Evolutionary conservation across 208 protist genomes (phyloP), one percentile per base, ranked within the genome.

Genomic region (Crithidia bombi): DNA sequence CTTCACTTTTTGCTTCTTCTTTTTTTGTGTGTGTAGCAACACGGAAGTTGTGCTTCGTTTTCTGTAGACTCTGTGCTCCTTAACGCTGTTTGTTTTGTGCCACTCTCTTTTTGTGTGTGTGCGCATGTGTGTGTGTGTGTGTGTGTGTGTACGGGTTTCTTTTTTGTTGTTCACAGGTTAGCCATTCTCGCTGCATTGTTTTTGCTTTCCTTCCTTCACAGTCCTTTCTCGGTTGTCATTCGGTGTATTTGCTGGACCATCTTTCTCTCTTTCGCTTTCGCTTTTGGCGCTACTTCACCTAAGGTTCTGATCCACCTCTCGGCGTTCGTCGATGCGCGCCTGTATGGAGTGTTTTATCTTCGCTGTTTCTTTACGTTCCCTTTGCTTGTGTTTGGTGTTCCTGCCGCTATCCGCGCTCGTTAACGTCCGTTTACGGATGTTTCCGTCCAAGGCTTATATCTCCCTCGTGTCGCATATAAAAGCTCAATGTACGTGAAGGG

Each of bases 361-460:
- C 32, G 6, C 19, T 32, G 38, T 59, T 30, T 59, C n/a, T 46
- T 59, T 44, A 15, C 3, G 19, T 43, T 54, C 47, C 44, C 44
- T n/a, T n/a, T n/a, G n/a, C n/a, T n/a, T n/a, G n/a, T n/a, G n/a
- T n/a, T n/a, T n/a, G n/a, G n/a, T n/a, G n/a, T n/a, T n/a, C n/a
- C 44, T 49, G 44, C 44, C 26, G 50, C 50, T 55, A 36, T 36
- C 10, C 19, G 28, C 54, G 35, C 35, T 44, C n/a, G n/a, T 44
- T 3, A 46, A 36, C 19, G 32, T 50, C n/a, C 44, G 15, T 39
- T 14, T 50, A 56, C 26, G 25, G n/a, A 54, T 47, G 33, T 62
- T 70, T 14, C 30, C 44, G 54, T 62, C 26, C 3, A 47, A 14
- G 7, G 38, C 38, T 43, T 43, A 43, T 43, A 43, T n/a, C n/a